Evolutionary conservation across 78 protist genomes (phyloP).

Genomic region (Capsaspora owczarzaki): DNA sequence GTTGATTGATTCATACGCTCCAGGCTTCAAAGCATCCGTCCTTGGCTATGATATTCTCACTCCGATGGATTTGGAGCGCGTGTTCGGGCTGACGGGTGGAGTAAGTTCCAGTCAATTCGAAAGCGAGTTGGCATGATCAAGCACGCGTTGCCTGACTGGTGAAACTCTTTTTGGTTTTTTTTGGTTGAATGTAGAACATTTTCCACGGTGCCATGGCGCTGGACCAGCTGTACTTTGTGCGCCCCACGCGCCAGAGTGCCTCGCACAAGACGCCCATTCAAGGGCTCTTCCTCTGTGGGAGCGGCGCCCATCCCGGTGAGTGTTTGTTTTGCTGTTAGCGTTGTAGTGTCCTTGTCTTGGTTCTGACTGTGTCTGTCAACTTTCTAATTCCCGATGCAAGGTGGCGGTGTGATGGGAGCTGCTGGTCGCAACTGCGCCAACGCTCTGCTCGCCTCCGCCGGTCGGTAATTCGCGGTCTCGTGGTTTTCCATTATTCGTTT

Average conservation of each 20-base stretch:
- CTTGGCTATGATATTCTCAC: conserved; percentile 28
- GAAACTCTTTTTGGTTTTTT: neutral
- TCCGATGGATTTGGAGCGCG: conserved; percentile 44
- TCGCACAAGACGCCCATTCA: conserved; percentile 20
- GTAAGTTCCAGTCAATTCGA: neutral
- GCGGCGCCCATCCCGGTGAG: conserved; percentile 50
- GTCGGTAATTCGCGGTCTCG: no score
- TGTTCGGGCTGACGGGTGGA: conserved; percentile 39
- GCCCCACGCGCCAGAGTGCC: conserved; percentile 16
- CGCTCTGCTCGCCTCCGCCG: no score
- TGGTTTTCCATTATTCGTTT: no score
- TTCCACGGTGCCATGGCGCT: conserved; percentile 44
- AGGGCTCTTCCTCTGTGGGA: conserved; percentile 38
- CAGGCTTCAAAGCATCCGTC: conserved; percentile 37
- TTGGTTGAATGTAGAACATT: conserved; percentile 15
- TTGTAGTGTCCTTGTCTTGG: neutral
- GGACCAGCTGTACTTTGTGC: conserved; percentile 27
- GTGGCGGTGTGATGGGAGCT: conserved; percentile 66
- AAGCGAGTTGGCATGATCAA: neutral
- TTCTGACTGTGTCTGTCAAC: neutral
- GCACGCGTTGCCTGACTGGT: neutral
- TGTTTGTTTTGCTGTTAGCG: conserved; percentile 3
- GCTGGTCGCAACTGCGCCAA: conserved; percentile 58
- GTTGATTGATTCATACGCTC: conserved; percentile 40
- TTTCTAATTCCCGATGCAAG: neutral